Evolutionary conservation across 2,329 filamentous ascomycete species (phyloP), one percentile per base, ranked within the genome.

Genomic region (Xylariaceae sp.): DNA sequence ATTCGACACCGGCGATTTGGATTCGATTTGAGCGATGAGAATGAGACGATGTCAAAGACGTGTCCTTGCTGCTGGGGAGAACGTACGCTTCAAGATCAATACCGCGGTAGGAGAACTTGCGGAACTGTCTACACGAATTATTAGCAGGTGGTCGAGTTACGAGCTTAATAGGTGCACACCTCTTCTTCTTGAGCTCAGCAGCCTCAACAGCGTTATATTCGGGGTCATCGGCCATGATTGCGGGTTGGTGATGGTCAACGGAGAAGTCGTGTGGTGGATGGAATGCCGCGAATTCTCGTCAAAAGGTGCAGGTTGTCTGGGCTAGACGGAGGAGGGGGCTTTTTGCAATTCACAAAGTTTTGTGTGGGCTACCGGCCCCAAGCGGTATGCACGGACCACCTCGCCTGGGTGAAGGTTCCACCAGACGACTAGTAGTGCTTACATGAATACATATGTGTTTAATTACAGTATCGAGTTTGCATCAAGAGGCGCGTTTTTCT

Each of bases 91-190:
- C 93, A 73, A 98, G 90, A 75, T 98, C 93, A 74, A 98, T 88
- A 69, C 93, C 93, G 71, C 93, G 88, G 88, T 96, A 98, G 62
- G 90, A 93, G 73, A 97, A 98, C 86, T 97, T 98, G 79, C 89
- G 87, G 87, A 97, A 96, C 64, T 89, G 79, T 91, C 93, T 26
- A 11, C 11, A 26, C 6, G 11, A 11, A 26, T 6, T 11, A 48
- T 45, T 31, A 35, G 38, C 33, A 30, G 29, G 9, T 41, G 22
- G 17, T 29, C 2, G 24, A 18, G 4, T 18, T 6, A 19, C 11
- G 19, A 24, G 26, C 26, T 33, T 30, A 18, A 8, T 6, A 37
- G 8, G 11, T 26, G 22, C 22, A 11, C 22, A 26, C 22, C 22
- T 95, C 81, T 86, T 95, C 83, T 88, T 95, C 89, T 97, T 98